These are phyloP conservation scores for Onygena corvina DNA, from an alignment of 2,329 filamentous ascomycete species.

Conservation along the genomic window DNA sequence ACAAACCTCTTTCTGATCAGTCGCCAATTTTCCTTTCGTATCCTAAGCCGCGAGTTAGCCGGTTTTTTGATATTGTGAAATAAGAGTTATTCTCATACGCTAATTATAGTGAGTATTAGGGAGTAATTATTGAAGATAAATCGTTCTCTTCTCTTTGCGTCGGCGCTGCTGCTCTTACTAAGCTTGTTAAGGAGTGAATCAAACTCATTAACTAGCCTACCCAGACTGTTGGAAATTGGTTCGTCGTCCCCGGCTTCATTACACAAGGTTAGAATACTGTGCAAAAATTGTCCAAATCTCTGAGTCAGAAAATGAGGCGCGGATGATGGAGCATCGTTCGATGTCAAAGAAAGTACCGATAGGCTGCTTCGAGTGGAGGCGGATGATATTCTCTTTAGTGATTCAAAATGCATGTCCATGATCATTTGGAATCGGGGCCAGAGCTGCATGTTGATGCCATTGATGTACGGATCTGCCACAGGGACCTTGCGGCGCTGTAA, in stretches of 20 bases:
- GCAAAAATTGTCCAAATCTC: constrained; percentile 84
- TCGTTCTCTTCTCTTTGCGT: constrained; percentile 67
- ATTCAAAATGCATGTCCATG: constrained; percentile 88
- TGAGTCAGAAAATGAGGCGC: constrained; percentile 89
- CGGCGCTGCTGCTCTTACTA: constrained; percentile 61
- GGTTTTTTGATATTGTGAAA: neutral
- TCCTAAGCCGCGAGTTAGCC: constrained; percentile 23
- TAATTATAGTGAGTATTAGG: constrained; percentile 82
- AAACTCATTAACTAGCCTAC: constrained; percentile 64
- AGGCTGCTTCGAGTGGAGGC: constrained; percentile 38
- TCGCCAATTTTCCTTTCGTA: constrained; percentile 37
- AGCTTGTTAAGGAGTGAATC: constrained; percentile 71
- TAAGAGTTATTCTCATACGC: constrained; percentile 41
- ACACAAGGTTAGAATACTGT: constrained; percentile 71
- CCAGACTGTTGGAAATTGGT: constrained; percentile 70
- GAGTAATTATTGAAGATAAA: constrained; percentile 97
- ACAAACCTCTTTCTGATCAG: constrained; percentile 54
- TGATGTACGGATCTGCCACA: constrained; percentile 79
- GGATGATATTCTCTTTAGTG: constrained; percentile 51
- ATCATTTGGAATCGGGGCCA: constrained; percentile 93
- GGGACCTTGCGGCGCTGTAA: constrained; percentile 84
- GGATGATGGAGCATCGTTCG: constrained; percentile 34
- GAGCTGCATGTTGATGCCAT: constrained; percentile 86
- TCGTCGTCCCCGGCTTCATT: constrained; percentile 91
- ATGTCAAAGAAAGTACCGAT: constrained; percentile 44